Evolutionary conservation across 495 filamentous ascomycete species (phyloP).

Genomic region (Aspergillus cristatus): DNA sequence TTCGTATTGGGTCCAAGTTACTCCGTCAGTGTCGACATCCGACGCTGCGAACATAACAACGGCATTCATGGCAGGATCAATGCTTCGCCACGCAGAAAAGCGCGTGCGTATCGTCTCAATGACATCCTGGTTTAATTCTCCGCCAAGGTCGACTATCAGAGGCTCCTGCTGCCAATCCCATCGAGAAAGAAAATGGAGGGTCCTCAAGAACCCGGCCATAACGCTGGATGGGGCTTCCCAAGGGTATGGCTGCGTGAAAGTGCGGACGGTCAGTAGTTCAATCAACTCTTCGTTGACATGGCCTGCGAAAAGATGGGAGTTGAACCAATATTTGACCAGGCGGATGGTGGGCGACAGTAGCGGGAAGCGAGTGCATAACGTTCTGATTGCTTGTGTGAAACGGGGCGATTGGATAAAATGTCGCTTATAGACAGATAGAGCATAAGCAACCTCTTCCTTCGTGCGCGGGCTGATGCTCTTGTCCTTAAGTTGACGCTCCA

Average conservation of each 20-base stretch:
- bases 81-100: slow-evolving; percentile 66
- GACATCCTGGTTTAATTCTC: slow-evolving; percentile 42
- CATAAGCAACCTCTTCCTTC: slow-evolving; percentile 56
- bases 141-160: slow-evolving; percentile 61
- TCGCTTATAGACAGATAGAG: slow-evolving; percentile 62
- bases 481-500: slow-evolving; percentile 70
- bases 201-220: slow-evolving; percentile 74
- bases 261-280: slow-evolving; percentile 65
- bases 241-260: slow-evolving; percentile 75
- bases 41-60: slow-evolving; percentile 76
- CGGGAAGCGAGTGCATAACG: slow-evolving; percentile 71
- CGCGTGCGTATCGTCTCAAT: slow-evolving; percentile 55
- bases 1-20: slow-evolving; percentile 65
- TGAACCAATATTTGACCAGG: slow-evolving; percentile 86
- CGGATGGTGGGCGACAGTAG: slow-evolving; percentile 76
- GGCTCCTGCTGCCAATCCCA: slow-evolving; percentile 91
- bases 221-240: slow-evolving; percentile 70
- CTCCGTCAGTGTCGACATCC: slow-evolving; percentile 63
- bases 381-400: slow-evolving; percentile 70
- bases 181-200: slow-evolving; percentile 61
- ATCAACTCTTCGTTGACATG: slow-evolving; percentile 74
- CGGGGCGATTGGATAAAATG: slow-evolving; percentile 63
- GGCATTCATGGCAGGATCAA: slow-evolving; percentile 81
- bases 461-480: slow-evolving; percentile 49
- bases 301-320: slow-evolving; percentile 63